Evolutionary conservation across 2,329 filamentous ascomycete genomes (phyloP).

Genomic region (Penicillium sp.): DNA sequence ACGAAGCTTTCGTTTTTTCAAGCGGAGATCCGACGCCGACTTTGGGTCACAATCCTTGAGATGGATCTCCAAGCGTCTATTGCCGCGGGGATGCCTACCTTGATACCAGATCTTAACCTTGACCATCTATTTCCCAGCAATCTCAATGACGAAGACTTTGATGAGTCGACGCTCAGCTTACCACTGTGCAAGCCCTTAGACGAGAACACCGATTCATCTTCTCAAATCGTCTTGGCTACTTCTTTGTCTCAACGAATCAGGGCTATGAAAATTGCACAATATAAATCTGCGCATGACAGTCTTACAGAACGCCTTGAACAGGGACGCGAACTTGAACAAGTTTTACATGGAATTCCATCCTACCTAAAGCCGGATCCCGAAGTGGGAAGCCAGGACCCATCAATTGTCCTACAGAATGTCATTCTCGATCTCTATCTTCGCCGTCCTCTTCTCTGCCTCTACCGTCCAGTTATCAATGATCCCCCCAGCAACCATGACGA

Average conservation of each 20-base stretch:
- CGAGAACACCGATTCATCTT: conserved; percentile 15
- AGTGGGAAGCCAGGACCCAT: neutral
- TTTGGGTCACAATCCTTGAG: conserved; percentile 41
- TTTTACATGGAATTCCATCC: conserved; percentile 7
- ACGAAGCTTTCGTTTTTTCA: conserved; percentile 34
- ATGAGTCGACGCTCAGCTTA: conserved; percentile 33
- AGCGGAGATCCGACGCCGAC: conserved; percentile 35
- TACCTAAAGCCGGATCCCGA: conserved; percentile 2
- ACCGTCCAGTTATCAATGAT: conserved; percentile 22
- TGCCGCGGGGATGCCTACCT: conserved; percentile 39
- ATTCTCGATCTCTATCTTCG: conserved; percentile 29
- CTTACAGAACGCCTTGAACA: conserved; percentile 10
- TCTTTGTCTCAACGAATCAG: conserved; percentile 17
- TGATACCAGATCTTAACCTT: conserved; percentile 37
- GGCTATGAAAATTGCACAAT: conserved; percentile 10
- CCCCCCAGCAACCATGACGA: conserved; percentile 7
- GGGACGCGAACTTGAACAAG: conserved; percentile 9
- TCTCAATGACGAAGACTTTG: conserved; percentile 42
- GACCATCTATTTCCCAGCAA: conserved; percentile 42
- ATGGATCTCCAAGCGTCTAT: conserved; percentile 48
- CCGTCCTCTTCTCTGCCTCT: conserved; percentile 31
- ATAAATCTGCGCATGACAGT: conserved; percentile 2
- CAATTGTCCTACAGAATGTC: conserved; percentile 18
- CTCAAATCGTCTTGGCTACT: conserved; percentile 12
- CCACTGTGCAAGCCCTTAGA: conserved; percentile 28